Percentiles rank a stretch among this genome's conserved stretches.
Conservation (phyloP, 768 basidiomycete genomes). For the Hygrophoropsis aurantiaca region DNA sequence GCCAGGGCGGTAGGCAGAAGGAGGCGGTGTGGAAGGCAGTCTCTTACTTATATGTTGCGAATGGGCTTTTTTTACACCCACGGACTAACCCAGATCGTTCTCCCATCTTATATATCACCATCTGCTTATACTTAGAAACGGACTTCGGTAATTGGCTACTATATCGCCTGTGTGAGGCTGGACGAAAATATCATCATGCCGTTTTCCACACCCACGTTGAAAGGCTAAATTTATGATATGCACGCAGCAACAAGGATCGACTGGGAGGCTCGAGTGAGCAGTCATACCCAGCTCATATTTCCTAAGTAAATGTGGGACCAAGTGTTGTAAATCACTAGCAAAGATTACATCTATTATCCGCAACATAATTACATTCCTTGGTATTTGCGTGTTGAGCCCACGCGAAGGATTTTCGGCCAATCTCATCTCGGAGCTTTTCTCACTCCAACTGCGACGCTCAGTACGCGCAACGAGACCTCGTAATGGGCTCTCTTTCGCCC, state of each 20-base stretch:
- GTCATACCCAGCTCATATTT: too few species aligned
- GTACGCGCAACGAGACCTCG: slow-evolving; percentile 8
- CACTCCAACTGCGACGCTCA: slow-evolving; percentile 9
- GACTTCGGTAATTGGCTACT: slow-evolving; percentile 2
- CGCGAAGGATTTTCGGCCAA: not conserved
- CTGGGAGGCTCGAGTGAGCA: too few species aligned
- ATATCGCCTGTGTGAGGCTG: not conserved
- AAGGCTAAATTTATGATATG: too few species aligned
- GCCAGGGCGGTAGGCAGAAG: slow-evolving; percentile 23
- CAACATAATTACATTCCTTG: too few species aligned
- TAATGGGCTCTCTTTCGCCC: not conserved
- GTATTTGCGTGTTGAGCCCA: not conserved
- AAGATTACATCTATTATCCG: too few species aligned
- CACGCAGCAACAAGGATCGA: too few species aligned
- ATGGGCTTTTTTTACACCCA: slow-evolving; percentile 4
- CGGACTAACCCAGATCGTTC: slow-evolving; percentile 1
- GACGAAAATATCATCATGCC: too few species aligned
- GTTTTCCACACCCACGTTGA: too few species aligned
- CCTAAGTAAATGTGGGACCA: too few species aligned
- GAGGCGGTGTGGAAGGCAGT: not conserved
- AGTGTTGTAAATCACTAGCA: too few species aligned
- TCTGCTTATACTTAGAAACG: slow-evolving; percentile 8
- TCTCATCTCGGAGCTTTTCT: not conserved
- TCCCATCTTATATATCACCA: slow-evolving; percentile 7
- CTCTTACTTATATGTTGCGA: slow-evolving; percentile 22